Conservation (phyloP, 225 moss, liverwort and hornwort genomes). For the Bryum argenteum region DNA sequence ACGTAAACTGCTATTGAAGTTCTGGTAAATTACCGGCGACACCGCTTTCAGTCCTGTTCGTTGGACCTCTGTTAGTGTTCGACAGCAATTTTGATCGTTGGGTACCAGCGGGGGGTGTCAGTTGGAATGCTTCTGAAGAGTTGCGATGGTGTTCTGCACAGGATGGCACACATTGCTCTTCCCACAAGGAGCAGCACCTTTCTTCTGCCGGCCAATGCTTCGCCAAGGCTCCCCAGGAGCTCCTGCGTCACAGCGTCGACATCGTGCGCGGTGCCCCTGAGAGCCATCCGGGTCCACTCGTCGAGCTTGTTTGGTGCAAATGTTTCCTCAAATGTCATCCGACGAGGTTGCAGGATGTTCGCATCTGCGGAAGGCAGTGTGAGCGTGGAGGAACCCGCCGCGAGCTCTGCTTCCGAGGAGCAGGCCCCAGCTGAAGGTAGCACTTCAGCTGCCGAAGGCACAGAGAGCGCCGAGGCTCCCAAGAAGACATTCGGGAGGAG, state of each 20-base stretch:
- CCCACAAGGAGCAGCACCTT: slow-evolving; percentile 53
- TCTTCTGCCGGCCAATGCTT: slow-evolving; percentile 44
- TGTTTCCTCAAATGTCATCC: background rate
- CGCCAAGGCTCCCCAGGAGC: slow-evolving; percentile 44
- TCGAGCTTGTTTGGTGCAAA: slow-evolving; percentile 8
- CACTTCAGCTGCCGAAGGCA: background rate
- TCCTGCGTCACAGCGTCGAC: slow-evolving; percentile 25
- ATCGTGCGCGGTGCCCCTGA: slow-evolving; percentile 10
- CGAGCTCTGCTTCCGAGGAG: slow-evolving; percentile 25
- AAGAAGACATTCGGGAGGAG: slow-evolving; percentile 36
- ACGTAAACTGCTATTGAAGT: background rate
- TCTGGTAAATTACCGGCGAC: background rate
- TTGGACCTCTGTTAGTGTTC: background rate
- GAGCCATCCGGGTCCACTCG: slow-evolving; percentile 26
- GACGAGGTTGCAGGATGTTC: slow-evolving; percentile 24
- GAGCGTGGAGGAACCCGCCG: slow-evolving; percentile 55
- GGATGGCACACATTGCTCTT: slow-evolving; percentile 69
- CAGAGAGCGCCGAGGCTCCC: slow-evolving; percentile 12
- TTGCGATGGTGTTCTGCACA: slow-evolving; percentile 22
- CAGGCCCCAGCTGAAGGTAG: background rate
- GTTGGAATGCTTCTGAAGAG: background rate
- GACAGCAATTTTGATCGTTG: background rate
- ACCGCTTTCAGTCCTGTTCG: background rate
- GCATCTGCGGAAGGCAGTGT: slow-evolving; percentile 53
- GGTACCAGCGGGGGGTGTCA: background rate